Percentiles rank a stretch among this genome's conserved stretches.
phyloP scores from a whole-genome alignment of 2,329 filamentous ascomycete genomes.

The Beauveria bassiana region DNA sequence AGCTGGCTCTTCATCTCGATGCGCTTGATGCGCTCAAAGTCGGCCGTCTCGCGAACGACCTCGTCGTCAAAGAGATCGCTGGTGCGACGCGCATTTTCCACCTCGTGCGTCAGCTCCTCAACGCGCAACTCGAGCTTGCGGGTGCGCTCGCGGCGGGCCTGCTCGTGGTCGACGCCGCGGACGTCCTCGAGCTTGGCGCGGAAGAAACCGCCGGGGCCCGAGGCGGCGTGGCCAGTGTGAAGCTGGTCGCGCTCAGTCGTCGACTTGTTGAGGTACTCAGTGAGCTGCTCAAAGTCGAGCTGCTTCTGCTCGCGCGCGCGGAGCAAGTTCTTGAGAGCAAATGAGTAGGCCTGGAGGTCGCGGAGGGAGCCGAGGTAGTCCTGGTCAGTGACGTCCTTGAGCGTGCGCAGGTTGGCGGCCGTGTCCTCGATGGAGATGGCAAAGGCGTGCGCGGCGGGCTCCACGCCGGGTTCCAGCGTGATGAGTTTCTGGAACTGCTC shows the following conservation, averaged over 20 bases:
- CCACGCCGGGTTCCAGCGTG: slow-evolving; percentile 78
- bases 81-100: slow-evolving; percentile 77
- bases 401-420: slow-evolving; percentile 64
- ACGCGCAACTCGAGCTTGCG: slow-evolving; percentile 89
- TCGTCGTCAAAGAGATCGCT: slow-evolving; percentile 94
- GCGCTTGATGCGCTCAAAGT: slow-evolving; percentile 96
- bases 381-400: slow-evolving; percentile 89
- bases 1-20: slow-evolving; percentile 85
- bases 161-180: slow-evolving; percentile 92
- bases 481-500: slow-evolving; percentile 94
- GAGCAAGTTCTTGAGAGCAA: slow-evolving; percentile 77
- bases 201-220: slow-evolving; percentile 75
- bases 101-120: slow-evolving; percentile 81
- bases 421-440: slow-evolving; percentile 80
- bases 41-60: slow-evolving; percentile 82
- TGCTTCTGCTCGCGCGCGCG: slow-evolving; percentile 96
- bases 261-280: slow-evolving; percentile 90
- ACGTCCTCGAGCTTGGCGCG: slow-evolving; percentile 95
- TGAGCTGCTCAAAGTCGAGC: slow-evolving; percentile 91
- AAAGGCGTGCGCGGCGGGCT: slow-evolving; percentile 75
- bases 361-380: slow-evolving; percentile 88
- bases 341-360: slow-evolving; percentile 92
- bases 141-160: slow-evolving; percentile 75
- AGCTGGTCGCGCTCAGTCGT: slow-evolving; percentile 79
- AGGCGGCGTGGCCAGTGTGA: slow-evolving; percentile 54